These are phyloP conservation scores for Pseudogymnoascus sp. DNA, from an alignment of 2,329 filamentous ascomycete genomes.

Conservation along the genomic window DNA sequence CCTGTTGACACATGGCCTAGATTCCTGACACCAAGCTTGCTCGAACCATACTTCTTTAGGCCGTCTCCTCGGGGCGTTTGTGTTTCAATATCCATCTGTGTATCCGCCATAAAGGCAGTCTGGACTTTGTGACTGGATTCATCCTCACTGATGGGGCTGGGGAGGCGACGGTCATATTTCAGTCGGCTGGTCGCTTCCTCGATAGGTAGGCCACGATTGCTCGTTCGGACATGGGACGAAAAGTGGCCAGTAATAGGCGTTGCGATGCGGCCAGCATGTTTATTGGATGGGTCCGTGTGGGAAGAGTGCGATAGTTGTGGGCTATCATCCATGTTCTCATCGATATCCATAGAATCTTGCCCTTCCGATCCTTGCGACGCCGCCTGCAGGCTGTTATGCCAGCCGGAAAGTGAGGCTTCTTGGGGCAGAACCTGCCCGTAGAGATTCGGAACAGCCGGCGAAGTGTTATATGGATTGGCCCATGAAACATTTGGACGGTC, in stretches of 20 bases:
- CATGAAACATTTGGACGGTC: slow-evolving; percentile 19
- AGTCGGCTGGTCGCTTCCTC: slow-evolving; percentile 21
- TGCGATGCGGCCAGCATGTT: slow-evolving; percentile 24
- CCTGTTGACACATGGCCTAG: slow-evolving; percentile 24
- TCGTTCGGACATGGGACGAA: slow-evolving; percentile 18
- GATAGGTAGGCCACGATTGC: slow-evolving; percentile 15
- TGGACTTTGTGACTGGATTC: slow-evolving; percentile 26
- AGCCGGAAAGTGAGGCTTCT: slow-evolving; percentile 13
- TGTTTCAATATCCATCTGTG: slow-evolving; percentile 27
- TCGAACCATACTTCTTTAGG: slow-evolving; percentile 26
- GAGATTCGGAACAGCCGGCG: slow-evolving; percentile 18
- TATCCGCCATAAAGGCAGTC: slow-evolving; percentile 22
- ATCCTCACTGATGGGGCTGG: slow-evolving; percentile 29
- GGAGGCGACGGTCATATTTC: slow-evolving; percentile 24
- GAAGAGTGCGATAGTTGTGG: slow-evolving; percentile 23
- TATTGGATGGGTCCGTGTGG: slow-evolving; percentile 22
- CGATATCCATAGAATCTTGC: slow-evolving; percentile 22
- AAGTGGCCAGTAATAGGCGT: slow-evolving; percentile 29
- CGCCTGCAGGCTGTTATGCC: slow-evolving; percentile 11
- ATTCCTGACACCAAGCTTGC: slow-evolving; percentile 27
- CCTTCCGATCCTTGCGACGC: slow-evolving; percentile 15
- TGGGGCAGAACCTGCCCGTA: not conserved
- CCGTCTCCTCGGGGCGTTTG: slow-evolving; percentile 10
- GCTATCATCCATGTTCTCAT: slow-evolving; percentile 27
- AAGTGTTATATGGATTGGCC: slow-evolving; percentile 22